Conservation (phyloP, 345 rosid genomes). For the Cardamine resedifolia region DNA sequence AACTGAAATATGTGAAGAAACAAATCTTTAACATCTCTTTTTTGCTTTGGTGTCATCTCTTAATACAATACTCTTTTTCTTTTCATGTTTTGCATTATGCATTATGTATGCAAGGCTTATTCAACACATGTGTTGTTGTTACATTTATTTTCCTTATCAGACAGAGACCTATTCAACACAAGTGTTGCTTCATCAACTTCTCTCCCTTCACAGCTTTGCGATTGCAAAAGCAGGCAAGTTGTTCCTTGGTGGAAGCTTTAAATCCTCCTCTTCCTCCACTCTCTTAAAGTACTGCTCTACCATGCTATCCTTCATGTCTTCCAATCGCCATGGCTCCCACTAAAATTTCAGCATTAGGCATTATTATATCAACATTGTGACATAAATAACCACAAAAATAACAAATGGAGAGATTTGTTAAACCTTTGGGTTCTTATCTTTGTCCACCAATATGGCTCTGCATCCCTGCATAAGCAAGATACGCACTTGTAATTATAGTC, state of each 20-base stretch:
- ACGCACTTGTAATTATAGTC: neutral
- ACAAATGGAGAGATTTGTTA: neutral
- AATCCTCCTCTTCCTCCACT: conserved; percentile 62
- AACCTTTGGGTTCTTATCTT: conserved; percentile 87
- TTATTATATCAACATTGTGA: neutral
- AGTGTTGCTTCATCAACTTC: conserved; percentile 27
- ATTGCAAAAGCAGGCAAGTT: conserved; percentile 54
- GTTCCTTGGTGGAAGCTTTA: conserved; percentile 57
- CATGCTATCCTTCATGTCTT: conserved; percentile 51
- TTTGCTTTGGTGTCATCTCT: too few species aligned
- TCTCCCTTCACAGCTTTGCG: conserved; percentile 61
- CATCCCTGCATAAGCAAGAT: conserved; percentile 63
- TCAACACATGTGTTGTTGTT: conserved; percentile 16
- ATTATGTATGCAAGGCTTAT: conserved; percentile 10
- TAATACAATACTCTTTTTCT: neutral
- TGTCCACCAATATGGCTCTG: conserved; percentile 84
- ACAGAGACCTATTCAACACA: neutral
- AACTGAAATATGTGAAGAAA: conserved; percentile 90
- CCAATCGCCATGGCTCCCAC: conserved; percentile 85
- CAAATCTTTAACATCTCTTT: conserved; percentile 12
- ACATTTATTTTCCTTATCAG: conserved; percentile 32
- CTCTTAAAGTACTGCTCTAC: conserved; percentile 65
- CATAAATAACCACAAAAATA: conserved; percentile 14
- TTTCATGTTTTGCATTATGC: neutral
- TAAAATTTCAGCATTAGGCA: neutral